These are phyloP conservation scores for Globisporangium barbulae DNA, from an alignment of 352 stramenopile genomes.

Conservation along the genomic window DNA sequence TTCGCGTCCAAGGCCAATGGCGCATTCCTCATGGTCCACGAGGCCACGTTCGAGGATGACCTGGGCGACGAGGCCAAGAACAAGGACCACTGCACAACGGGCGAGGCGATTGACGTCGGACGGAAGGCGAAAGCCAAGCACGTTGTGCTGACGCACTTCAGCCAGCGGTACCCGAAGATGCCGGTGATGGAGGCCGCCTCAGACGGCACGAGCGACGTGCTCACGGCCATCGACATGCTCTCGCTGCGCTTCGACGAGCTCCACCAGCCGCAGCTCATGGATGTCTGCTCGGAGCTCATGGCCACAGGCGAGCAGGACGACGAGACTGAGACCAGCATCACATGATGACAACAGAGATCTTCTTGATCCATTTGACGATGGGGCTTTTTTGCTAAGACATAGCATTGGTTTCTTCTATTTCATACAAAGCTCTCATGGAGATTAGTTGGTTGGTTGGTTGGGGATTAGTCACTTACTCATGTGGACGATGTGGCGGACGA, in stretches of 20 bases:
- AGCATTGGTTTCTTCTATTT: constrained; percentile 4
- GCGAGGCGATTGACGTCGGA: constrained; percentile 89
- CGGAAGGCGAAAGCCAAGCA: constrained; percentile 71
- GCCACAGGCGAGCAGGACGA: constrained; percentile 29
- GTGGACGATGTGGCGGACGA: constrained; percentile 17
- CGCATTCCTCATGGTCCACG: constrained; percentile 93
- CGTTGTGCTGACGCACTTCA: constrained; percentile 97
- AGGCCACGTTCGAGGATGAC: constrained; percentile 97
- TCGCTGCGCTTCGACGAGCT: constrained; percentile 66
- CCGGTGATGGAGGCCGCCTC: constrained; percentile 25
- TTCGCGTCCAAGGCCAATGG: constrained; percentile 51
- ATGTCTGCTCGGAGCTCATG: constrained; percentile 63
- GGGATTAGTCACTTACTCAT: constrained; percentile 3
- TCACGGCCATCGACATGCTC: constrained; percentile 77
- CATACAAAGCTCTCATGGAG: constrained; percentile 2
- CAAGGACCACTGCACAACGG: constrained; percentile 94
- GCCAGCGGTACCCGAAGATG: constrained; percentile 83
- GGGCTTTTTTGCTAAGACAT: not conserved
- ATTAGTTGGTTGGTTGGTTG: not conserved
- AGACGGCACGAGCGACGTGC: constrained; percentile 35
- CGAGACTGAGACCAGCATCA: not conserved
- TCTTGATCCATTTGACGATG: too few relatives aligned
- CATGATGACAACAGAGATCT: not conserved
- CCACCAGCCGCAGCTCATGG: constrained; percentile 56
- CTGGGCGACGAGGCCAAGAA: constrained; percentile 90